phyloP scores from a whole-genome alignment of 1,284 basidiomycete species.

The Trametes hirsuta region DNA sequence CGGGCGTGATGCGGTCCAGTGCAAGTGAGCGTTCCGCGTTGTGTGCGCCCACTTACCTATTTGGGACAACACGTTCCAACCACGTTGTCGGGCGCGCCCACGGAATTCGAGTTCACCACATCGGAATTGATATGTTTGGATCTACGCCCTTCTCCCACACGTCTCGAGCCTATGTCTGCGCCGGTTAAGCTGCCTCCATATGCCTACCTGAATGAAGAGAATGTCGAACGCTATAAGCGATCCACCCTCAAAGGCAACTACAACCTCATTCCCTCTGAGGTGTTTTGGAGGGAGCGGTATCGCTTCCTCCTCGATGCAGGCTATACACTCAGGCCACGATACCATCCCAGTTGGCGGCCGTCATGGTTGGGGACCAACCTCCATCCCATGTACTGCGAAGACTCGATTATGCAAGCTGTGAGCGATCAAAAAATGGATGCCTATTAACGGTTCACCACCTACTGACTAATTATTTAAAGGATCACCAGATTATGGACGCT shows the following conservation, averaged over 20 bases:
- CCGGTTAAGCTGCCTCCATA: not conserved
- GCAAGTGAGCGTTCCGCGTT: not conserved
- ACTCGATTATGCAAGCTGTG: constrained; percentile 2
- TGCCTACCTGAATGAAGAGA: not conserved
- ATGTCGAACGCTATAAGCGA: not conserved
- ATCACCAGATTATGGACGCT: too few relatives aligned
- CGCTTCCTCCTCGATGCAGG: not conserved
- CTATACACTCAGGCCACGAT: constrained; percentile 6
- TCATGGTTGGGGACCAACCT: constrained; percentile 13
- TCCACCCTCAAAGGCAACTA: not conserved
- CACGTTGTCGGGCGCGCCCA: not conserved
- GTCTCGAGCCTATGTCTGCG: not conserved
- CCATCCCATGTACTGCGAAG: constrained; percentile 11
- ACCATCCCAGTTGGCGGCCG: constrained; percentile 5
- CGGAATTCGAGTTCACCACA: not conserved
- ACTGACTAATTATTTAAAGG: not conserved
- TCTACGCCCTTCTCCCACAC: not conserved
- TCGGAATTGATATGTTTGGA: not conserved
- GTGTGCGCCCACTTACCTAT: not conserved
- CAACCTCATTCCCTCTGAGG: too few relatives aligned
- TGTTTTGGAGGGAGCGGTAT: too few relatives aligned
- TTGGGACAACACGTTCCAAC: not conserved
- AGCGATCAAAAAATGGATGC: too few relatives aligned
- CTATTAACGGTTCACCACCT: too few relatives aligned
- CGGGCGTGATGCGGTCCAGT: not conserved